A percentile compares a stretch with the other conserved stretches of the same genome.
These are phyloP conservation scores for Pseudovirgaria hyperparasitica DNA, from an alignment of 2,329 filamentous ascomycete species.

Conservation along the genomic window DNA sequence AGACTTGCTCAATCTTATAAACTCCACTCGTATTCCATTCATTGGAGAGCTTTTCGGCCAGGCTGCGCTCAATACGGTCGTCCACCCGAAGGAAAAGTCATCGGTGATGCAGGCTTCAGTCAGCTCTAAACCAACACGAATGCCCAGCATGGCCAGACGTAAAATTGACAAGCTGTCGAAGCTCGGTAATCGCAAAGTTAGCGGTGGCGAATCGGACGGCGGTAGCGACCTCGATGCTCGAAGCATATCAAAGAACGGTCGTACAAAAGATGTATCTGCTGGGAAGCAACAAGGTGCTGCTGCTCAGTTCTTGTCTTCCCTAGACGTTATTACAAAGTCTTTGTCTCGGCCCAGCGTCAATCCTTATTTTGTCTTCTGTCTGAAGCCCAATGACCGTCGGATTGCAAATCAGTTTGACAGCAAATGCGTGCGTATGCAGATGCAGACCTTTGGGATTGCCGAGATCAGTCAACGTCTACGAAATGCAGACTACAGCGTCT, in stretches of 20 bases:
- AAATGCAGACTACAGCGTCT: constrained; percentile 89
- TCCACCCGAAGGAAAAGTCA: constrained; percentile 81
- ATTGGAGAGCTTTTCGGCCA: constrained; percentile 89
- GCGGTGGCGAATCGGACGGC: constrained; percentile 33
- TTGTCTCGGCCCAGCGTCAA: constrained; percentile 75
- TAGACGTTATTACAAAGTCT: constrained; percentile 85
- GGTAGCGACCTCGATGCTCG: constrained; percentile 28
- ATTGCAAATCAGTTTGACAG: constrained; percentile 99
- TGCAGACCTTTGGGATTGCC: constrained; percentile 91
- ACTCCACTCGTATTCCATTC: constrained; percentile 77
- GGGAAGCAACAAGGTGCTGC: constrained; percentile 70
- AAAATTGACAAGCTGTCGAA: constrained; percentile 48
- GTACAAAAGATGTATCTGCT: constrained; percentile 17
- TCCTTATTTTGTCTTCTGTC: constrained; percentile 88
- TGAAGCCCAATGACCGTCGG: constrained; percentile 92
- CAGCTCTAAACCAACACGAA: constrained; percentile 85
- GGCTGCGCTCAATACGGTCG: constrained; percentile 79
- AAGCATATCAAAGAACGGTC: constrained; percentile 28
- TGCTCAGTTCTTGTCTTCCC: constrained; percentile 76
- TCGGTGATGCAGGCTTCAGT: constrained; percentile 94
- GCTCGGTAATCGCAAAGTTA: constrained; percentile 26
- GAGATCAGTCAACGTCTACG: constrained; percentile 90
- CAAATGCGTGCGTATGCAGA: constrained; percentile 89
- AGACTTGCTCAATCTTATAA: constrained; percentile 89
- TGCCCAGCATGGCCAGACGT: constrained; percentile 81